Evolutionary conservation across 1,284 basidiomycete genomes (phyloP), one percentile per base, ranked within the genome.

Genomic region (Anthracocystis panici-leucophaei): DNA sequence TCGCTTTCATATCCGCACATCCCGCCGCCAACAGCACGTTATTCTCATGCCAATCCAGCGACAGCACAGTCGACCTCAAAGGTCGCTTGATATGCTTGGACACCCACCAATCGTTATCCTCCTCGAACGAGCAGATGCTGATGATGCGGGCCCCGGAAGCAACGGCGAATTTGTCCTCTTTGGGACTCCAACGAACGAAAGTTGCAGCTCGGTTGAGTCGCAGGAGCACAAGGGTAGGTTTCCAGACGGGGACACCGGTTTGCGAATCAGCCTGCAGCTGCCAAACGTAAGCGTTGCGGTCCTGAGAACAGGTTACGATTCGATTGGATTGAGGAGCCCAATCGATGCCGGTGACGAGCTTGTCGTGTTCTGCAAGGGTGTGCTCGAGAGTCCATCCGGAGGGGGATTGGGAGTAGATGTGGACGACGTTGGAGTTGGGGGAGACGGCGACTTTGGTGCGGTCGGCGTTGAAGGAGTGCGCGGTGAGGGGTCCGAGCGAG

Each of bases 271-370:
- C 88, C 16, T 90, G 90, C 78, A 92, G 91, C 60, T 93, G 91
- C 97, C 97, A 99, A 31, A 99, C 97, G 85, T 99, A 99, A 14
- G 97, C 97, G 85, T 99, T 99, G 54, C 97, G 89, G 85, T 99
- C 97, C 86, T 99, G 96, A 27, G 96, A 95, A 80, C 95, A 94
- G 12, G 96, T 98, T 35, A 99, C 97, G 87, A 99, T 95, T 29
- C 94, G 92, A 87, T 99, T 98, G 54, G 95, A 93, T 79, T 90
- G 90, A 10, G 95, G 94, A 3, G 96, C 97, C 97, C 97, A 99
- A 86, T 98, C 96, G 86, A 99, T 97, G 65, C 94, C 95, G 2
- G 96, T 99, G 87, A 99, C 93, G 74, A 92, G 88, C 88, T 99
- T 99, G 89, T 99, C 97, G 87, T 99, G 97, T 90, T 98, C 95